These are phyloP conservation scores for Grosmannia huntii DNA, from an alignment of 2,329 filamentous ascomycete genomes.

Conservation along the genomic window DNA sequence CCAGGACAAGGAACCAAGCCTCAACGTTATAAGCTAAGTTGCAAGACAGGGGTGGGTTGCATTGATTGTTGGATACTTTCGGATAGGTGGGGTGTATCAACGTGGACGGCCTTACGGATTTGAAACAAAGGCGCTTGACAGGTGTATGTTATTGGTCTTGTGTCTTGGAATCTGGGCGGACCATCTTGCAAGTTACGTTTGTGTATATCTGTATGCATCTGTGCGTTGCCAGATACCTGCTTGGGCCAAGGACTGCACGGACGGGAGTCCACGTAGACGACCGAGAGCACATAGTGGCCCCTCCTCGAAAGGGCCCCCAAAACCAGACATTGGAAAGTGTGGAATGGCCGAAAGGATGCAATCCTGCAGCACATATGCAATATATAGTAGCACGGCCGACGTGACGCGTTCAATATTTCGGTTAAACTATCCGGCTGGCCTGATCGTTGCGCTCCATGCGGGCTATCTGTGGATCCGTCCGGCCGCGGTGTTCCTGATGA, in stretches of 20 bases:
- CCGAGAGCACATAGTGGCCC: no score
- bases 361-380: no score
- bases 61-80: not conserved
- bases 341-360: no score
- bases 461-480: no score
- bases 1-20: not conserved
- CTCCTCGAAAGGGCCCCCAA: no score
- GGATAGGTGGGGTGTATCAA: not conserved
- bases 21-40: no score
- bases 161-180: not conserved
- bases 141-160: not conserved
- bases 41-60: not conserved
- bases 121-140: not conserved
- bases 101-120: not conserved
- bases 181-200: not conserved
- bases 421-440: no score
- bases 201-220: not conserved
- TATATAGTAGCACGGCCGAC: not conserved
- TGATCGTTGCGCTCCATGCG: no score
- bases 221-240: not conserved
- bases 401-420: not conserved
- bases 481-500: no score
- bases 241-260: no score
- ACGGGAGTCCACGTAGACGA: no score
- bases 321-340: no score